Conservation (phyloP, 352 stramenopile genomes). For the Poterioochromonas sp. region DNA sequence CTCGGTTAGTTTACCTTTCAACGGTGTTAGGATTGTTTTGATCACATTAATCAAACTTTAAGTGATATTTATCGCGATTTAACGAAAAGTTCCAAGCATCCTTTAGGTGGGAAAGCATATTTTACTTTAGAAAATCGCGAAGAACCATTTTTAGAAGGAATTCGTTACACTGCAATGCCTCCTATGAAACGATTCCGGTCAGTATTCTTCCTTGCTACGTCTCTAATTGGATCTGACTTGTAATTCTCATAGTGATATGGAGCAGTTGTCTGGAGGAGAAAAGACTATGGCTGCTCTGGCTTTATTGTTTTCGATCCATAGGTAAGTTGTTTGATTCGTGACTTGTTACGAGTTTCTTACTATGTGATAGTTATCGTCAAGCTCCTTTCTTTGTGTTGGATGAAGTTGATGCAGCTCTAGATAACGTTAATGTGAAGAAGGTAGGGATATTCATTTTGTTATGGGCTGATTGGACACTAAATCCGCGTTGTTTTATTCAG, state of each 20-base stretch:
- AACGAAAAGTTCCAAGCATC: conserved; percentile 94
- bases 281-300: conserved; percentile 96
- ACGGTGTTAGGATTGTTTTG: conserved; percentile 62
- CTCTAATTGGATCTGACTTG: not conserved
- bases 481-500: conserved; percentile 38
- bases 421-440: conserved; percentile 91
- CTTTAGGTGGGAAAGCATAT: conserved; percentile 68
- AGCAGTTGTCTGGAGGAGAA: conserved; percentile 94
- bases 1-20: conserved; percentile 24
- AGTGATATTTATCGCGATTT: conserved; percentile 76
- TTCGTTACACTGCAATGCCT: conserved; percentile 99
- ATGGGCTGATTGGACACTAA: not conserved
- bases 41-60: conserved; percentile 82
- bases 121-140: conserved; percentile 62
- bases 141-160: conserved; percentile 92
- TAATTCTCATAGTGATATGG: not conserved
- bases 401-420: conserved; percentile 98
- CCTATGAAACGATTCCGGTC: conserved; percentile 82
- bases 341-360: not conserved
- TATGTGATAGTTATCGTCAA: conserved; percentile 40
- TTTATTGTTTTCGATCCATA: conserved; percentile 98
- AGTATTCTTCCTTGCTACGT: not conserved
- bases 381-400: conserved; percentile 99
- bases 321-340: conserved; percentile 67
- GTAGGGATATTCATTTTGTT: conserved; percentile 64